A percentile compares a stretch with the other conserved stretches of the same genome.
Conservation (phyloP, 768 basidiomycete species). For the Mycena vulgaris region DNA sequence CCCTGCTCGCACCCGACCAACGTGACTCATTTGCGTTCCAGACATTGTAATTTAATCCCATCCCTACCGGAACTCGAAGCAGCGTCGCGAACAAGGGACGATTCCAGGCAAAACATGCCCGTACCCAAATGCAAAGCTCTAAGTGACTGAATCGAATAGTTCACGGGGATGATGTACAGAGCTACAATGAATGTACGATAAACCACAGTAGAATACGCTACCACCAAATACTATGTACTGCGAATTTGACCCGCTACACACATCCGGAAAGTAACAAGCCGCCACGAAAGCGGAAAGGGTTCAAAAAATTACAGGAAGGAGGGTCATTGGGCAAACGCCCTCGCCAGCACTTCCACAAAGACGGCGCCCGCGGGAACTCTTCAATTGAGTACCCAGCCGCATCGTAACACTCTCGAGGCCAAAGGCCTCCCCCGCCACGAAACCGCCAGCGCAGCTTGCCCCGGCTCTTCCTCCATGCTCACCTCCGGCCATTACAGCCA, state of each 20-base stretch:
- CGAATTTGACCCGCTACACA: too few species aligned
- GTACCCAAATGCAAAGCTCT: not conserved
- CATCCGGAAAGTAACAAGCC: not conserved
- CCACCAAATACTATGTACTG: too few species aligned
- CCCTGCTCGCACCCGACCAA: not conserved
- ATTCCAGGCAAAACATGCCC: not conserved
- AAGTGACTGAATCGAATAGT: too few species aligned
- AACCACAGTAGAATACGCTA: not conserved
- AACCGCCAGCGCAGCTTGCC: constrained; percentile 27
- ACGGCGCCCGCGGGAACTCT: constrained; percentile 31
- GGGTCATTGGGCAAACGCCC: constrained; percentile 33
- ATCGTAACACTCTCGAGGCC: constrained; percentile 33
- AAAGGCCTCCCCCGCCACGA: constrained; percentile 33
- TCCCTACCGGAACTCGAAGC: constrained; percentile 18
- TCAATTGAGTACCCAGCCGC: constrained; percentile 10
- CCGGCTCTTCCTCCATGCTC: constrained; percentile 27
- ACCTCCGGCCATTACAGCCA: constrained; percentile 31
- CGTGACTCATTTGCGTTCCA: constrained; percentile 20
- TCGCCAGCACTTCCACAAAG: constrained; percentile 30
- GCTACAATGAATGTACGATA: not conserved
- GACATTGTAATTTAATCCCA: not conserved
- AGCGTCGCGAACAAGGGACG: constrained; percentile 9
- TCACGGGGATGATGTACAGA: too few species aligned
- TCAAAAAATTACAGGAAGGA: constrained; percentile 32
- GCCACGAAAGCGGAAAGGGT: constrained; percentile 10